A percentile compares a stretch with the other conserved stretches of the same genome.
These are phyloP conservation scores for Carex kokanica DNA, from an alignment of 176 grass and related monocot species.

Conservation along the genomic window DNA sequence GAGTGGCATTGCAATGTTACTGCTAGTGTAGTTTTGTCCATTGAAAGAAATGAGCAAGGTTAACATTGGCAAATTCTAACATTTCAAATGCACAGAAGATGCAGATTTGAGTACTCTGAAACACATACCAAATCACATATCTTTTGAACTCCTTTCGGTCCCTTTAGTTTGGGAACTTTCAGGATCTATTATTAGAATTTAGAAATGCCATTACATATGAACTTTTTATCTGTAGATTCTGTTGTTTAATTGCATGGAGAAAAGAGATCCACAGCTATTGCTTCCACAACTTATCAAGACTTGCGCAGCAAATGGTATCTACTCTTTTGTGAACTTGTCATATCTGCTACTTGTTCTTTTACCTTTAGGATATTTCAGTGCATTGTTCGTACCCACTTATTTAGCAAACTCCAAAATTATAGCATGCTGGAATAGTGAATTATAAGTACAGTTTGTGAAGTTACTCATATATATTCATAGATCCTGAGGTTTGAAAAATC, in stretches of 20 bases:
- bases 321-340: neutral
- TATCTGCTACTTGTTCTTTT: neutral
- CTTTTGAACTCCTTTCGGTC: neutral
- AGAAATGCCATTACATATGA: neutral
- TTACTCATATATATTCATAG: neutral
- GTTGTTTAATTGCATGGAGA: constrained; percentile 98
- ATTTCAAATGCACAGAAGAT: neutral
- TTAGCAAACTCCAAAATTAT: neutral
- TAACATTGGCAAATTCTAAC: neutral
- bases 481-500: neutral
- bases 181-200: neutral
- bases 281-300: constrained; percentile 65
- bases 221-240: constrained; percentile 51
- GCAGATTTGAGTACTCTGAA: neutral
- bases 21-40: neutral
- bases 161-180: constrained; percentile 18
- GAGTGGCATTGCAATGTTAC: no score
- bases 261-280: constrained; percentile 83
- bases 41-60: neutral
- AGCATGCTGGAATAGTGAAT: neutral
- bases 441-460: neutral
- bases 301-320: constrained; percentile 58
- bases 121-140: neutral
- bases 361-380: neutral
- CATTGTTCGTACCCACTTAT: neutral